Evolutionary conservation across 1,284 basidiomycete genomes (phyloP).

Genomic region (Heterobasidion parviporum): DNA sequence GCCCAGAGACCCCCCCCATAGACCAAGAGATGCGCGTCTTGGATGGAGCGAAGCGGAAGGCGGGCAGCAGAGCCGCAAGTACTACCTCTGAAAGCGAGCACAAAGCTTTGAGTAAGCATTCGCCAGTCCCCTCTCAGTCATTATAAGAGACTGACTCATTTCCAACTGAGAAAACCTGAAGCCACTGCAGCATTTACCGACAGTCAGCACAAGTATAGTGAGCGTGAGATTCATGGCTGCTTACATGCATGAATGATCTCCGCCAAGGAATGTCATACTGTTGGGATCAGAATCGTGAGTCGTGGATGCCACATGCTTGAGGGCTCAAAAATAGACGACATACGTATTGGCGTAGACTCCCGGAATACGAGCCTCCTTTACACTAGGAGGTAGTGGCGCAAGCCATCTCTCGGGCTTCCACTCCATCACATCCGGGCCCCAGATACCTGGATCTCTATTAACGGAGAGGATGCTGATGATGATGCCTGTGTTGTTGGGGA

Average conservation of each 20-base stretch:
- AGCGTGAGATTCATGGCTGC: background rate
- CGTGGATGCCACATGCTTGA: background rate
- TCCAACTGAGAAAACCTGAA: slow-evolving; percentile 2
- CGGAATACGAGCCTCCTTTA: background rate
- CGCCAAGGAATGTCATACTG: slow-evolving; percentile 7
- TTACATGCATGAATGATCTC: slow-evolving; percentile 2
- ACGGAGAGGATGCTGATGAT: background rate
- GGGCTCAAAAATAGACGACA: background rate
- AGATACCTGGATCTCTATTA: background rate
- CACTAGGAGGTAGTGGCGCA: background rate
- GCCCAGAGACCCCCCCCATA: background rate
- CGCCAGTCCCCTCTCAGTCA: background rate
- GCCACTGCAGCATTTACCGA: background rate
- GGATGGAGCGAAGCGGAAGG: background rate
- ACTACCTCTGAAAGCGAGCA: background rate
- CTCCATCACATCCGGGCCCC: slow-evolving; percentile 2
- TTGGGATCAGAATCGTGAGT: background rate
- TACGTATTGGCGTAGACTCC: slow-evolving; percentile 3
- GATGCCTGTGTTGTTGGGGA: background rate
- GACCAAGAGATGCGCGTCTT: background rate
- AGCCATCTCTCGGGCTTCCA: slow-evolving; percentile 4
- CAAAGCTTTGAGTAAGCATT: background rate
- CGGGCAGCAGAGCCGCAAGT: background rate
- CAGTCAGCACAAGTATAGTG: background rate
- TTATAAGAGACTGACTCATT: background rate